phyloP scores from a whole-genome alignment of 441 rosid genomes.

The Corymbia calophylla region DNA sequence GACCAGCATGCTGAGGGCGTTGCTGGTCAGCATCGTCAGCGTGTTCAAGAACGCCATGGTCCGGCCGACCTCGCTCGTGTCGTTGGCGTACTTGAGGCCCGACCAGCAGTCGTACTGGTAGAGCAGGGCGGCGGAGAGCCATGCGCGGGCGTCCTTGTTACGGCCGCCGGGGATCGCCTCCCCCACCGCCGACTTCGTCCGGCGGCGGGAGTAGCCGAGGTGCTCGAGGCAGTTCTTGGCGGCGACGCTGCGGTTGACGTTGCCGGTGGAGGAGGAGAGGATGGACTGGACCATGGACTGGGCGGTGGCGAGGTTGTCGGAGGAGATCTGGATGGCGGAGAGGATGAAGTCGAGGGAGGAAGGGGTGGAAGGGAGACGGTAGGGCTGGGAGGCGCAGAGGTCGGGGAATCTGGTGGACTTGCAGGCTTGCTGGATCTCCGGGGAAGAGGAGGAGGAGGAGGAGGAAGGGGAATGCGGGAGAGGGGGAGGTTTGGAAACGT shows the following conservation, averaged over 20 bases:
- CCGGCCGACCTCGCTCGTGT: constrained; percentile 28
- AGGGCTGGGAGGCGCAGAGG: constrained; percentile 36
- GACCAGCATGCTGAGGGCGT: constrained; percentile 63
- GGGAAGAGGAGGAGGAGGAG: constrained; percentile 8
- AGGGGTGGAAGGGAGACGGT: constrained; percentile 31
- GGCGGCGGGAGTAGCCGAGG: constrained; percentile 41
- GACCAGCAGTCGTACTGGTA: constrained; percentile 71
- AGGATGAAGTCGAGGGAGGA: constrained; percentile 50
- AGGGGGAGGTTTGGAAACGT: constrained; percentile 10
- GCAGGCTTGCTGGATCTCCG: constrained; percentile 50
- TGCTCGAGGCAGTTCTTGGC: constrained; percentile 41
- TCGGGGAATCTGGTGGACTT: constrained; percentile 54
- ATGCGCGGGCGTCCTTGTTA: constrained; percentile 66
- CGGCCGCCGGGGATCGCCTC: constrained; percentile 25
- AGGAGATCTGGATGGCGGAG: constrained; percentile 54
- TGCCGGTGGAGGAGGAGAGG: constrained; percentile 32
- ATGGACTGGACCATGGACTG: constrained; percentile 37
- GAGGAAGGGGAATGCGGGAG: not conserved
- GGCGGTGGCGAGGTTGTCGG: constrained; percentile 36
- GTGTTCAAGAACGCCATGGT: constrained; percentile 44
- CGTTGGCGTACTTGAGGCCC: constrained; percentile 58
- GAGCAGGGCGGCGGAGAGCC: constrained; percentile 72
- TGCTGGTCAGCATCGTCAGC: constrained; percentile 41
- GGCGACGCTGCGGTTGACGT: constrained; percentile 38
- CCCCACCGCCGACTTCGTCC: constrained; percentile 26